Evolutionary conservation across 208 protist species (phyloP), one percentile per base, ranked within the genome.

Genomic region (Trypanosoma cruzi): DNA sequence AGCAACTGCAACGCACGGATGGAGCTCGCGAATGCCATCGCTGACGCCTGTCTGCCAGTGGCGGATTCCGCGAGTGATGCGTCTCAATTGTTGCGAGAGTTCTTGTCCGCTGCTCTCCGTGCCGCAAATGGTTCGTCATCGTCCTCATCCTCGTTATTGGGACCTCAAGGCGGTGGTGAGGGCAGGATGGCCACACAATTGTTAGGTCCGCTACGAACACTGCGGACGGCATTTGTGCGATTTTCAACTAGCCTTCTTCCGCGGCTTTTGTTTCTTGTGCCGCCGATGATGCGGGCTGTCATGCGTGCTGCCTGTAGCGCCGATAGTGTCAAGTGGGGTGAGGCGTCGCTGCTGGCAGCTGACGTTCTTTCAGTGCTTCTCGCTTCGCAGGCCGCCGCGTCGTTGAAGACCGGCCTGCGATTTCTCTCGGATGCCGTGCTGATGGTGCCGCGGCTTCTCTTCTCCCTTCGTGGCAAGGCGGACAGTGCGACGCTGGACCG

Each of bases 11-110:
- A 54, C 34, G 11, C 36, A 49, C 49, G 61, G 2, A 31, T 85
- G 53, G 81, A 83, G 54, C 56, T 90, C 32, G 84, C 67, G 22
- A 73, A 83, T 28, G 79, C 75, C 5, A 79, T 90, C 32, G 81
- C 78, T 37, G 64, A 80, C 60, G 73, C 71, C 6, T 67, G 67
- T 26, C 50, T 74, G 6, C 76, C 80, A n/a, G 64, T 92, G 5
- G 81, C 83, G 10, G 40, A 55, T n/a, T 68, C 73, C 37, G 82
- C 69, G 3, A 80, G 88, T 34, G 84, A 90, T 28, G 85, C 73
- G 1, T 88, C 82, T 81, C 53, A 68, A 42, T 50, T 88, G 49
- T 63, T 93, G 37, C 77, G 79, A 24, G 79, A 85, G 31, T 92
- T 84, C 58, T 81, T 88, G 55, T 73, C 69, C 40, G 68, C 75